Evolutionary conservation across 2,329 filamentous ascomycete species (phyloP), one percentile per base, ranked within the genome.

Genomic region (Monosporascus sp.): DNA sequence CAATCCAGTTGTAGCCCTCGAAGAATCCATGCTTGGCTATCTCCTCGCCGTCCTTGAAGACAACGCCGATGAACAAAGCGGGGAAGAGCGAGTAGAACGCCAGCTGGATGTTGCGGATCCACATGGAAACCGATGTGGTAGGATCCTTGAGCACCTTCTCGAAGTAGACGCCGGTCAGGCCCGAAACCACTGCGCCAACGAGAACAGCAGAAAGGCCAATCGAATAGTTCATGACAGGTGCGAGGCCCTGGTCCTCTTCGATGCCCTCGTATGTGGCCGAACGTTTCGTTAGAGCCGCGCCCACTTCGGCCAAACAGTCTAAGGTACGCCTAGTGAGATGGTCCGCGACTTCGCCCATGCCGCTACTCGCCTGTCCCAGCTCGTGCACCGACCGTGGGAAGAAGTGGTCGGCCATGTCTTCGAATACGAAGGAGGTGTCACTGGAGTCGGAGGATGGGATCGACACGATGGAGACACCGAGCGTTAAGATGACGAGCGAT

Each of bases 71-170:
- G 53, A 97, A 84, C 0, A 97, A 77, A 1, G 92, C 89, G 0
- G 93, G 90, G 62, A 97, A 93, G 1, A 97, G 77, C 1, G 92
- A 96, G 74, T 96, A 99, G 66, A 97, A 89, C 1, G 91, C 92
- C 24, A 99, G 76, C 70, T 99, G 94, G 47, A 97, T 88, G 68
- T 97, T 99, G 56, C 94, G 86, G 44, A 94, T 86, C 94, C 94
- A 99, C 15, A 97, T 79, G 1, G 90, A 93, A 6, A 86, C 86
- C 47, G 84, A 80, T 2, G 80, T 79, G 0, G 82, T 79, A n/a
- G 88, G 88, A 59, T 96, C 88, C 69, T 95, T 96, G 51, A 97
- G 77, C 3, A 97, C 85, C 72, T 95, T 97, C 69, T 97, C 89
- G 59, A 93, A 92, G 63, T 89, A 90, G 1, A 93, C 90, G 0